Evolutionary conservation across 2,329 filamentous ascomycete species (phyloP).

Genomic region (Pyrenophora graminea): DNA sequence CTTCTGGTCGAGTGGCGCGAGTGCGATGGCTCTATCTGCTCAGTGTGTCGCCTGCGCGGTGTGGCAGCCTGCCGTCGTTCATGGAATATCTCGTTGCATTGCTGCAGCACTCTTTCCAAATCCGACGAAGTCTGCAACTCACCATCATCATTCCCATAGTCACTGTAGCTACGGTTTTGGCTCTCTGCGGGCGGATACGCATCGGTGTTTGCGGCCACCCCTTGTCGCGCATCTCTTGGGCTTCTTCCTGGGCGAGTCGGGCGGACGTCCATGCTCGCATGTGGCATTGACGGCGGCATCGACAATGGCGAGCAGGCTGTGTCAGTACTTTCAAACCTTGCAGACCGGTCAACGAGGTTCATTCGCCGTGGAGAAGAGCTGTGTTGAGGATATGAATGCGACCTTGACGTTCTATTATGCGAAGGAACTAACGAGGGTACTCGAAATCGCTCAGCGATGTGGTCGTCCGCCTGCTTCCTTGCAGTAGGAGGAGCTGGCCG

Average conservation of each 20-base stretch:
- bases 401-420: slow-evolving; percentile 23
- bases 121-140: slow-evolving; percentile 28
- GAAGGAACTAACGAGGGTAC: slow-evolving; percentile 25
- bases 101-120: slow-evolving; percentile 29
- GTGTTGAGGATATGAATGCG: slow-evolving; percentile 29
- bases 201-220: not conserved
- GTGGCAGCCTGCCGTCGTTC: slow-evolving; percentile 7
- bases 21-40: not conserved
- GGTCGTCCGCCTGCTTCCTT: slow-evolving; percentile 10
- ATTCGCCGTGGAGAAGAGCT: slow-evolving; percentile 24
- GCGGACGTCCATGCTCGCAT: not conserved
- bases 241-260: not conserved
- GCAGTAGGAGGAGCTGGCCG: slow-evolving; percentile 10
- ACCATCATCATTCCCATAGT: not conserved
- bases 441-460: slow-evolving; percentile 15
- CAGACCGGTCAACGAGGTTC: slow-evolving; percentile 19
- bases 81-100: slow-evolving; percentile 30
- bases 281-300: slow-evolving; percentile 20
- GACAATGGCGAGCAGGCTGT: slow-evolving; percentile 20
- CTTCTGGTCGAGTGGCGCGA: not conserved
- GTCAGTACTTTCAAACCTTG: slow-evolving; percentile 9
- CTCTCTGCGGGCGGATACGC: not conserved
- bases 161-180: not conserved
- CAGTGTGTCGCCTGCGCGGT: slow-evolving; percentile 1
- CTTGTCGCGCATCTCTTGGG: not conserved